phyloP scores from a whole-genome alignment of 306 rosid species.

The Ormosia semicastrata region DNA sequence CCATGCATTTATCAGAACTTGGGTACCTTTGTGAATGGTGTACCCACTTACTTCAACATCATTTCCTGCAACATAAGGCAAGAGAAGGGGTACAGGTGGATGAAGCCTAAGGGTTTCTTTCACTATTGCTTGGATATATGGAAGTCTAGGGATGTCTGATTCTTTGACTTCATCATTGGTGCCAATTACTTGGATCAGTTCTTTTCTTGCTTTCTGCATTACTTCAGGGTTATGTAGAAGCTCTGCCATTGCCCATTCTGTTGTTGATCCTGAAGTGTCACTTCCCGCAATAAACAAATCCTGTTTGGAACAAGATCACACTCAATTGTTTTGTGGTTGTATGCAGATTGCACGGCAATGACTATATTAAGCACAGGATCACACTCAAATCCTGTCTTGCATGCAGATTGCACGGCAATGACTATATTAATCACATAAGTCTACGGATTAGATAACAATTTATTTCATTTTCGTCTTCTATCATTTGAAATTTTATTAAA shows the following conservation, averaged over 20 bases:
- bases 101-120: slow-evolving; percentile 68
- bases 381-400: too few species aligned
- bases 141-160: slow-evolving; percentile 47
- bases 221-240: slow-evolving; percentile 43
- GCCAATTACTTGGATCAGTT: slow-evolving; percentile 35
- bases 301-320: slow-evolving; percentile 9
- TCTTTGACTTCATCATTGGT: slow-evolving; percentile 34
- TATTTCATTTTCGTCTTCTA: too few species aligned
- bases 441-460: too few species aligned
- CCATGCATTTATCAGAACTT: slow-evolving; percentile 59
- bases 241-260: slow-evolving; percentile 75
- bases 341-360: too few species aligned
- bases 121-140: slow-evolving; percentile 50
- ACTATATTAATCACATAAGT: too few species aligned
- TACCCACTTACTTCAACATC: slow-evolving; percentile 37
- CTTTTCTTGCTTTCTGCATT: slow-evolving; percentile 40
- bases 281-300: slow-evolving; percentile 63
- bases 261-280: slow-evolving; percentile 56
- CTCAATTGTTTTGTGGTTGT: background rate
- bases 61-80: slow-evolving; percentile 53
- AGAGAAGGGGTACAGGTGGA: slow-evolving; percentile 55
- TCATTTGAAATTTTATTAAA: too few species aligned
- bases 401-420: too few species aligned
- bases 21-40: slow-evolving; percentile 45
- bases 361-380: too few species aligned